phyloP scores from a whole-genome alignment of 129 eudicot species.

The Lonicera japonica region DNA sequence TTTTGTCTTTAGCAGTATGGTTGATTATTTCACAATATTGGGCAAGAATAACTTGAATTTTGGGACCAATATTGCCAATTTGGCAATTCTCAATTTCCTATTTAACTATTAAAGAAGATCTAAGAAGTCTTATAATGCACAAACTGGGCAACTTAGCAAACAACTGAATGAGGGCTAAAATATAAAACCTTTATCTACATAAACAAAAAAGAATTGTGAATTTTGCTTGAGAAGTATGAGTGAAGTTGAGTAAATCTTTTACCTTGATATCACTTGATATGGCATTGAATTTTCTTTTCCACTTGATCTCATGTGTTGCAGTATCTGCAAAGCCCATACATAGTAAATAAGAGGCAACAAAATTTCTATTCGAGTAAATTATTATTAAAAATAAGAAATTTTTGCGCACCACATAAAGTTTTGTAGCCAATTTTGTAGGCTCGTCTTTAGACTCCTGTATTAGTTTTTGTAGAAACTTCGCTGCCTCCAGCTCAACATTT shows the following conservation, averaged over 20 bases:
- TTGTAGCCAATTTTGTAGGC: conserved; percentile 96
- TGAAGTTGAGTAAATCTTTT: conserved; percentile 14
- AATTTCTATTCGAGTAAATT: not conserved
- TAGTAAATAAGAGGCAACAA: not conserved
- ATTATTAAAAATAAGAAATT: not conserved
- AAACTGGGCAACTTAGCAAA: no score
- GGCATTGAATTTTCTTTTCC: conserved; percentile 99
- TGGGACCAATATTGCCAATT: no score
- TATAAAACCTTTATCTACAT: no score
- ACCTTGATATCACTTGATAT: conserved; percentile 97
- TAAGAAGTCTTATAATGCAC: no score
- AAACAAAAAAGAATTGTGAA: no score
- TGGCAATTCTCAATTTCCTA: no score
- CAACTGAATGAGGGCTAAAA: no score
- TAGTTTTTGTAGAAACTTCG: conserved; percentile 91
- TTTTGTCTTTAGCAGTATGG: no score
- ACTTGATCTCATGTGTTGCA: conserved; percentile 96
- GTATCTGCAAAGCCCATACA: conserved; percentile 43
- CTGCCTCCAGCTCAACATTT: conserved; percentile 93
- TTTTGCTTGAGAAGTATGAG: conserved; percentile 5
- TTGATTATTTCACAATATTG: no score
- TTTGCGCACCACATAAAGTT: conserved; percentile 77
- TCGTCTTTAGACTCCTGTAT: conserved; percentile 95
- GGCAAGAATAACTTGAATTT: no score
- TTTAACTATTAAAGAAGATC: no score